Conservation (phyloP, 768 basidiomycete species). For the Pilatotrama ljubarskyi region DNA sequence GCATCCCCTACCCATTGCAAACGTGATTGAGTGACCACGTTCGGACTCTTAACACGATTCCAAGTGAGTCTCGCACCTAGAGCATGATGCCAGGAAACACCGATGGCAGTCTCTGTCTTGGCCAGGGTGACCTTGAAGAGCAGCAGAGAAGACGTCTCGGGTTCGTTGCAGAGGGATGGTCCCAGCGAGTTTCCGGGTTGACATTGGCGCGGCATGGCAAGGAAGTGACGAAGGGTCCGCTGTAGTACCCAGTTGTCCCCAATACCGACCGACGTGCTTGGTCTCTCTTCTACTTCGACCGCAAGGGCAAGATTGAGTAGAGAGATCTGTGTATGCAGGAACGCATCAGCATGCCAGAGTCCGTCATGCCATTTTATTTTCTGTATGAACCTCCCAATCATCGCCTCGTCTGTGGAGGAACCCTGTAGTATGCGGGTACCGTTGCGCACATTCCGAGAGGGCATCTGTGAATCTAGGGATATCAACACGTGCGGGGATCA, state of each 20-base stretch:
- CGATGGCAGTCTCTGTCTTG: constrained; percentile 30
- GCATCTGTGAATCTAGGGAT: background rate
- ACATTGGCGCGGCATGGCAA: background rate
- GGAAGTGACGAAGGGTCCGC: background rate
- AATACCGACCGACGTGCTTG: background rate
- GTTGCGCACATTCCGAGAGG: background rate
- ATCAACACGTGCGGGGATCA: constrained; percentile 10
- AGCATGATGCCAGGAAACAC: constrained; percentile 37
- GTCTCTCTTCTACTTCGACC: background rate
- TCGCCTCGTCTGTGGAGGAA: background rate
- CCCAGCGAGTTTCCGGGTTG: background rate
- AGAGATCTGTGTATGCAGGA: background rate
- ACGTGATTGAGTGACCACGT: background rate
- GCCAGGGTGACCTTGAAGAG: constrained; percentile 32
- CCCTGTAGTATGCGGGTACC: constrained; percentile 18
- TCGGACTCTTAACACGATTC: too few relatives aligned
- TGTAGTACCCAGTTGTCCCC: constrained; percentile 13
- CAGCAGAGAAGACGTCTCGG: constrained; percentile 6
- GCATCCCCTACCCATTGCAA: constrained; percentile 30
- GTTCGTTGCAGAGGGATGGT: background rate
- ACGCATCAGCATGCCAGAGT: background rate
- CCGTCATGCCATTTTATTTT: background rate
- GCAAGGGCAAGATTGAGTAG: background rate
- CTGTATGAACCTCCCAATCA: constrained; percentile 10
- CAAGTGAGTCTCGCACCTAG: too few relatives aligned